Evolutionary conservation across 768 basidiomycete genomes (phyloP), one percentile per base, ranked within the genome.

Genomic region (Lactarius psammicola): DNA sequence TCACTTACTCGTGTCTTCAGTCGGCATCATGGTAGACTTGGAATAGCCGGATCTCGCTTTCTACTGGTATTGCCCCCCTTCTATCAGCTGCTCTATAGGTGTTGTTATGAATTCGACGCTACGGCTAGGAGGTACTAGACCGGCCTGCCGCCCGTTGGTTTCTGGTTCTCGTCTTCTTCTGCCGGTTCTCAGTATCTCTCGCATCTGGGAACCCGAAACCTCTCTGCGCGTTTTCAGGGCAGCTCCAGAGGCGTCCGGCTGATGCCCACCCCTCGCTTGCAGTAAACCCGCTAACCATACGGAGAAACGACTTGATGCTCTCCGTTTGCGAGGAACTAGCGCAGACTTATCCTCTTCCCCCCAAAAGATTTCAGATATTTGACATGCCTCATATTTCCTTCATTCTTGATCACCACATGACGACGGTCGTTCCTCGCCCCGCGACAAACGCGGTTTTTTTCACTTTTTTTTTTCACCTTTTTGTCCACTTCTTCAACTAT

Each of bases 121-220:
- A 38, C 9, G 23, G 56, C 38, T 30, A 38, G 6, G 46, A 40
- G 56, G 63, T 17, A 59, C 34, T 36, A 49, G 56, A 34, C 44
- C 34, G 34, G 26, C 53, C 2, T 38, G 56, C 30, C 36, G 56
- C 34, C 36, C 56, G 28, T 38, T 9, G 49, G 9, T 30, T 23
- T 40, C 51, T 36, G 26, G 28, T 59, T 65, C 56, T 53, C 38
- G 53, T 53, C 51, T 65, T 38, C n/a, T n/a, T 64, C 18, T 55
- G 18, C 59, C 53, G 23, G 49, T 28, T 56, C 59, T 61, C 54
- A 20, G 55, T 60, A 46, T 61, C 28, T 56, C 34, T 65, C 59
- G 59, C 54, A 60, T 60, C 64, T 20, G 34, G 64, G 54, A 56
- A 55, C 59, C 28, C 8, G n/a, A 49, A 59, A 36, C 34, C 56